Percentiles rank a stretch among this genome's conserved stretches.
Conservation (phyloP, 352 stramenopile species). For the Globisporangium iwayamae region DNA sequence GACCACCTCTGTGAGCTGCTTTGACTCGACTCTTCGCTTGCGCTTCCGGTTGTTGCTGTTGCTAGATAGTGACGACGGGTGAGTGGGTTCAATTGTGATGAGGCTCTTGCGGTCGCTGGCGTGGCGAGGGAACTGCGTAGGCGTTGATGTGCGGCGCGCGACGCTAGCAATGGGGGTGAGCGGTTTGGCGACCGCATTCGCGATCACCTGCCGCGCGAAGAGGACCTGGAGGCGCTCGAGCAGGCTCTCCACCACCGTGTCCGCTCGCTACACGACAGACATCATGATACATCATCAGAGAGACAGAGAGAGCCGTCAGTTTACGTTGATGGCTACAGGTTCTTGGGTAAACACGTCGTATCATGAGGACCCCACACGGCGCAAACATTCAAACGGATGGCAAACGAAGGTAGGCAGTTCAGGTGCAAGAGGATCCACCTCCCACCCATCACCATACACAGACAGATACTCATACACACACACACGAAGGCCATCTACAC, state of each 20-base stretch:
- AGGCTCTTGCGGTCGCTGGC: slow-evolving; percentile 34
- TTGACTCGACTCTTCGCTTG: slow-evolving; percentile 49
- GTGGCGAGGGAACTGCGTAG: slow-evolving; percentile 40
- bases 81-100: slow-evolving; percentile 18
- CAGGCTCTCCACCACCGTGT: slow-evolving; percentile 60
- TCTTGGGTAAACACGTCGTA: neutral
- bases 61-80: neutral
- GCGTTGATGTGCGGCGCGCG: slow-evolving; percentile 34
- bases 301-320: neutral
- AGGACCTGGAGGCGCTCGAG: slow-evolving; percentile 55
- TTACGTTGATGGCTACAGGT: neutral
- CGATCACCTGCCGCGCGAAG: slow-evolving; percentile 36
- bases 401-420: neutral
- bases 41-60: slow-evolving; percentile 43
- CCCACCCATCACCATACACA: slow-evolving; percentile 3
- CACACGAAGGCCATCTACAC: neutral
- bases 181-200: slow-evolving; percentile 22
- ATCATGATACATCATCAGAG: neutral
- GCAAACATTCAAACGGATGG: neutral
- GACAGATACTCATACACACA: neutral
- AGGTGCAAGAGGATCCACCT: neutral
- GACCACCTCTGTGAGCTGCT: slow-evolving; percentile 26
- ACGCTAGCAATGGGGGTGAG: slow-evolving; percentile 29
- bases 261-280: slow-evolving; percentile 29
- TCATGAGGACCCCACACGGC: neutral